A percentile compares a stretch with the other conserved stretches of the same genome.
Evolutionary conservation across 495 filamentous ascomycete genomes (phyloP).

Genomic region (Talaromyces nanjingensis): DNA sequence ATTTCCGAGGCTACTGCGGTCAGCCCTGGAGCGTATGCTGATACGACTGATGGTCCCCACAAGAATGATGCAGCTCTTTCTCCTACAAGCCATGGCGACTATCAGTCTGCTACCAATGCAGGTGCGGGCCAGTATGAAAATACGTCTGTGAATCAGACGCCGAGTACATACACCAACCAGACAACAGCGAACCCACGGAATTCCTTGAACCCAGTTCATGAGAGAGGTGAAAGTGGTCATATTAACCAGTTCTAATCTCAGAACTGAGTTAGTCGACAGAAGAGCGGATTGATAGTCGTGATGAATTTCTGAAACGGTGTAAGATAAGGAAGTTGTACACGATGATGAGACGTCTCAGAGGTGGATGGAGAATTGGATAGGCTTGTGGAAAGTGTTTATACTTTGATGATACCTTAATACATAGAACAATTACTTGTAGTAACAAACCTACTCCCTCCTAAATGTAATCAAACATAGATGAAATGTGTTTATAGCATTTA

Average conservation of each 20-base stretch:
- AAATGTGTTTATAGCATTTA: too few relatives aligned
- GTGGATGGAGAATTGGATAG: background rate
- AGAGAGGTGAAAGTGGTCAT: background rate
- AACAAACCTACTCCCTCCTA: background rate
- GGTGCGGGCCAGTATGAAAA: background rate
- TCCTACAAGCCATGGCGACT: background rate
- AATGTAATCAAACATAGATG: too few relatives aligned
- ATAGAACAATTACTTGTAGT: background rate
- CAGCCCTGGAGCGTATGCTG: background rate
- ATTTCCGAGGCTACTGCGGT: constrained; percentile 5
- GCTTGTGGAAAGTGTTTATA: background rate
- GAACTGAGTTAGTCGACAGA: background rate
- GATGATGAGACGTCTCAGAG: background rate
- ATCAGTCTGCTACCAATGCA: background rate
- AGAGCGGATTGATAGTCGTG: background rate
- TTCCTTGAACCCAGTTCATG: background rate
- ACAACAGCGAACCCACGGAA: background rate
- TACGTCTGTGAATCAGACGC: background rate
- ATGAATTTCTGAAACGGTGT: background rate
- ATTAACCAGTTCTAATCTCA: background rate
- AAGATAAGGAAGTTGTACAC: background rate
- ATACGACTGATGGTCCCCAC: background rate
- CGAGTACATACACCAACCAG: background rate
- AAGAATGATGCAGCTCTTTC: background rate
- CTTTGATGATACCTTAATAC: background rate